phyloP scores from a whole-genome alignment of 2,329 filamentous ascomycete genomes.

The Mollisia scopiformis region DNA sequence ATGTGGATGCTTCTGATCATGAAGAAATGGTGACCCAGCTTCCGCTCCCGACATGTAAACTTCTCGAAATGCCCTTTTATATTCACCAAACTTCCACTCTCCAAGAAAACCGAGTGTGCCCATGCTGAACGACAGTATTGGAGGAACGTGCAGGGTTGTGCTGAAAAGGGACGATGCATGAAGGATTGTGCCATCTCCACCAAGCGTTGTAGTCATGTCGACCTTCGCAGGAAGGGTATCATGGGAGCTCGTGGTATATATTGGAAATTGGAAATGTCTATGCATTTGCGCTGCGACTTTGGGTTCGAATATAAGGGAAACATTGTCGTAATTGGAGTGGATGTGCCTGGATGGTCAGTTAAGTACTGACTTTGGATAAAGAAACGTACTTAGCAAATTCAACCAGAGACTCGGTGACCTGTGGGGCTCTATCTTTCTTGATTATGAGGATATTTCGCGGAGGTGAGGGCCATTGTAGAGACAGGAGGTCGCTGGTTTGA shows the following conservation, averaged over 20 bases:
- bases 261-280: conserved; percentile 69
- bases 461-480: conserved; percentile 68
- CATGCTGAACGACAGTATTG: conserved; percentile 95
- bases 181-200: conserved; percentile 90
- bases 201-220: conserved; percentile 86
- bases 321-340: conserved; percentile 75
- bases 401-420: conserved; percentile 39
- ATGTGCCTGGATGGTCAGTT: conserved; percentile 61
- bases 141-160: conserved; percentile 78
- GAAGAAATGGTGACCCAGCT: conserved; percentile 36
- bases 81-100: conserved; percentile 94
- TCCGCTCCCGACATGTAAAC: conserved; percentile 81
- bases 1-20: conserved; percentile 36
- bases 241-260: conserved; percentile 57
- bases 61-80: conserved; percentile 89
- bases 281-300: conserved; percentile 75
- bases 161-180: conserved; percentile 87
- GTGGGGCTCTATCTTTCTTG: conserved; percentile 62
- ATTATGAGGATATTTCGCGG: conserved; percentile 71
- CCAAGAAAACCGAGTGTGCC: conserved; percentile 92
- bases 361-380: not conserved
- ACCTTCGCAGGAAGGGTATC: conserved; percentile 73
- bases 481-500: conserved; percentile 60
- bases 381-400: conserved; percentile 39
- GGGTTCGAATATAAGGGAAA: conserved; percentile 83